These are phyloP conservation scores for Inosperma sp. DNA, from an alignment of 768 basidiomycete species.

Conservation along the genomic window DNA sequence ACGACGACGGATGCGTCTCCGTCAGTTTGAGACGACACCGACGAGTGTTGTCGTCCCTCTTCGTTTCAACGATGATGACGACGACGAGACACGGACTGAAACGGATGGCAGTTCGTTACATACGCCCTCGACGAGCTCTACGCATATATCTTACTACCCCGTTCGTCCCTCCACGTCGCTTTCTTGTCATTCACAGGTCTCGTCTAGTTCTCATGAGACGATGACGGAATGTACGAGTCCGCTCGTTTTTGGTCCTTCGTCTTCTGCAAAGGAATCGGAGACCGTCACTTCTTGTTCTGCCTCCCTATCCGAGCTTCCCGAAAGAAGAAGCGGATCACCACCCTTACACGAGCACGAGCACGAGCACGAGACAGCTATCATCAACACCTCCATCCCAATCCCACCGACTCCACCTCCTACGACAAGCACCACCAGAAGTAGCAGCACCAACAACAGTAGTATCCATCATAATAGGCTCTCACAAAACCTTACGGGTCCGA, in stretches of 20 bases:
- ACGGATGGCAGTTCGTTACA: slow-evolving; percentile 49
- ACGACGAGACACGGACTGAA: slow-evolving; percentile 37
- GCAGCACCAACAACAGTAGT: no score
- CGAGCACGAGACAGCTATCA: slow-evolving; percentile 2
- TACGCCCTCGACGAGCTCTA: slow-evolving; percentile 38
- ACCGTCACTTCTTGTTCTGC: background rate
- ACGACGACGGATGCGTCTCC: no score
- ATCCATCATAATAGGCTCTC: no score
- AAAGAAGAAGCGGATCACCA: no score
- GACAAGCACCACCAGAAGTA: no score
- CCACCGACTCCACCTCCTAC: slow-evolving; percentile 13
- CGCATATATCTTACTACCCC: slow-evolving; percentile 21
- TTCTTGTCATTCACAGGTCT: slow-evolving; percentile 2
- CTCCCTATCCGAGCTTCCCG: slow-evolving; percentile 8
- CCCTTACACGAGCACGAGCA: slow-evolving; percentile 3
- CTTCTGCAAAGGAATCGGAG: no score
- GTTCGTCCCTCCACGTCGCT: slow-evolving; percentile 10
- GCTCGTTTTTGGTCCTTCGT: no score
- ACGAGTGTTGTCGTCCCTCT: no score
- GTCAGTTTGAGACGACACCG: no score
- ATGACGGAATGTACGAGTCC: background rate
- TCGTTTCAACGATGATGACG: slow-evolving; percentile 44
- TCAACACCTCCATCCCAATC: background rate
- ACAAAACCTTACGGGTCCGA: slow-evolving; percentile 26
- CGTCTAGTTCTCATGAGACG: background rate